Base-by-base conservation (phyloP, 306 rosid species). In the Pachyrhizus erosus region DNA sequence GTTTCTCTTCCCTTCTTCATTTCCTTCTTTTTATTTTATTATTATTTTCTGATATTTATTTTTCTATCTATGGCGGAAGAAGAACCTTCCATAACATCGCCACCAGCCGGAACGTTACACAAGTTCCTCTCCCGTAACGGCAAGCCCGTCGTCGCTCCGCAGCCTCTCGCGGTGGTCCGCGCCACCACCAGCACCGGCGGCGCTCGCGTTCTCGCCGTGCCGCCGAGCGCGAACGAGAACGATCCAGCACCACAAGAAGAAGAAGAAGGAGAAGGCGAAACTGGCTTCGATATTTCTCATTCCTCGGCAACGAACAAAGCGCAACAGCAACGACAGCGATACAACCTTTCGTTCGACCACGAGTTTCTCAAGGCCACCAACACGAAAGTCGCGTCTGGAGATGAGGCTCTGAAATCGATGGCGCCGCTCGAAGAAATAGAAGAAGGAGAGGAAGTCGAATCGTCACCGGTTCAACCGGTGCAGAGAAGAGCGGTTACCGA, bases 181-280 rank as follows among this genome's bases (percentile, higher is more conserved):
- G 70, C 87, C 31, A 52, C 70, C 48, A 90, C 93, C 4, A 86
- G 90, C 69, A 89, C 84, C 4, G 92, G 97, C 7, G 86, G 95
- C 3, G 82, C 83, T 37, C 94, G 94, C 49, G 83, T 91, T 43
- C 64, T 81, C 0, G 81, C 94, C 0, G 34, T 69, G 9, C 84
- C 72, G 67, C 62, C 62, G 9, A 26, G 5, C 18, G 42, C 4
- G 7, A 26, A 55, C 11, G 85, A 55, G 29, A 2, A 29, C 1
- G 17, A 20, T 5, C 13, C 18, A 11, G 23, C 11, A 15, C 51
- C 17, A 10, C 42, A 6, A 7, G 42, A 24, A 0, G 67, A 40
- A 13, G 78, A 62, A 71, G 75, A n/a, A 17, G 43, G 43, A 58
- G 13, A 48, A 8, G 75, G 27, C 1, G 52, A 82, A 82, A 24